A percentile compares a stretch with the other conserved stretches of the same genome.
Conservation (phyloP, 2,329 filamentous ascomycete species). For the Aschersonia sp. region DNA sequence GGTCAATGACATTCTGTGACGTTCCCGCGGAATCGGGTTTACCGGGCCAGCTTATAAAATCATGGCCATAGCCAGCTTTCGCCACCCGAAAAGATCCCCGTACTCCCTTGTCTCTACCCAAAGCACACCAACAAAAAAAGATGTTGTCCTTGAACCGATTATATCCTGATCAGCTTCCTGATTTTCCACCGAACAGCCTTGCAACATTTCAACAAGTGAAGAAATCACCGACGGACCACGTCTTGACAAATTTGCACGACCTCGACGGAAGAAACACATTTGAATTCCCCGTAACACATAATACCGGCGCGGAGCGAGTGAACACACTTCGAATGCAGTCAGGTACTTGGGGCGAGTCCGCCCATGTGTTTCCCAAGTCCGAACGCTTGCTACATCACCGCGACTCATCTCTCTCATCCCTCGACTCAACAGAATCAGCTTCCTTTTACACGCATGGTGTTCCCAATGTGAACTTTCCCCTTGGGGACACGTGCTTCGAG, state of each 20-base stretch:
- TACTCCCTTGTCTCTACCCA: not conserved
- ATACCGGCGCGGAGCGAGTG: not conserved
- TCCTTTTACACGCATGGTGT: slow-evolving; percentile 41
- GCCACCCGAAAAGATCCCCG: slow-evolving; percentile 1
- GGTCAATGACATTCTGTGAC: slow-evolving; percentile 4
- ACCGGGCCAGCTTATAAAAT: slow-evolving; percentile 5
- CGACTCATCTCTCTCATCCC: slow-evolving; percentile 45
- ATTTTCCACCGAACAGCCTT: no score
- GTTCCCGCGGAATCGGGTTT: slow-evolving; percentile 5
- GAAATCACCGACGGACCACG: no score
- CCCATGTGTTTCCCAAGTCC: slow-evolving; percentile 22
- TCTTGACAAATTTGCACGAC: no score
- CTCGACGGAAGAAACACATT: no score
- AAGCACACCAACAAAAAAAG: no score
- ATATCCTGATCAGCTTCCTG: no score
- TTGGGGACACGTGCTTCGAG: not conserved
- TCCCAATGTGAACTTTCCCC: slow-evolving; percentile 7
- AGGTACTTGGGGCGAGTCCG: slow-evolving; percentile 23
- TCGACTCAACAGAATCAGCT: slow-evolving; percentile 44
- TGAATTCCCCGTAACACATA: no score
- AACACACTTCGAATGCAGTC: slow-evolving; percentile 22
- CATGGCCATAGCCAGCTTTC: slow-evolving; percentile 1
- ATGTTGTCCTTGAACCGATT: no score
- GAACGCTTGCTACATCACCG: slow-evolving; percentile 36
- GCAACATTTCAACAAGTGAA: no score